Percentiles rank a stretch among this genome's conserved stretches.
phyloP scores from a whole-genome alignment of 2,329 filamentous ascomycete genomes.

The Cryphonectria japonica region DNA sequence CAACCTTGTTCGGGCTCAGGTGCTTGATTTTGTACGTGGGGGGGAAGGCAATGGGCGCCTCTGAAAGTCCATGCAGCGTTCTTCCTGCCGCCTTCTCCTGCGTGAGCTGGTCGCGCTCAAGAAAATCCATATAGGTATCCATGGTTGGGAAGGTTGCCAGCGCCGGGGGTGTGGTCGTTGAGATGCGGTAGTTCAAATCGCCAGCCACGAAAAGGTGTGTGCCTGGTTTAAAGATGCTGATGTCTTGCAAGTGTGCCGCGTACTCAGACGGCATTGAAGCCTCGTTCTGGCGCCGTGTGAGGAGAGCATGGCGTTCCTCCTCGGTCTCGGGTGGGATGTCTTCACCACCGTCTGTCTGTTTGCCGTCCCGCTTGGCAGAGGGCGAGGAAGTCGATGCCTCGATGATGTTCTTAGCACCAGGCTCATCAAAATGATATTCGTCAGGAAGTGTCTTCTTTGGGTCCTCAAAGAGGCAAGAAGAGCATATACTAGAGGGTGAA shows the following conservation, averaged over 20 bases:
- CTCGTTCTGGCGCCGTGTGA: constrained; percentile 16
- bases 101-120: constrained; percentile 78
- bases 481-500: constrained; percentile 13
- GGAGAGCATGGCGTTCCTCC: constrained; percentile 34
- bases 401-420: constrained; percentile 25
- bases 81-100: constrained; percentile 69
- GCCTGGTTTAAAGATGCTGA: constrained; percentile 73
- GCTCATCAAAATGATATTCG: constrained; percentile 16
- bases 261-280: constrained; percentile 40
- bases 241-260: constrained; percentile 48
- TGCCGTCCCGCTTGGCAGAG: constrained; percentile 2
- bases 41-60: constrained; percentile 76
- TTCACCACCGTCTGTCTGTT: constrained; percentile 27
- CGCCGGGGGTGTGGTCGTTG: constrained; percentile 63
- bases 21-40: constrained; percentile 91
- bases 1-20: constrained; percentile 38
- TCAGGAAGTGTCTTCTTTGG: constrained; percentile 23
- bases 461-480: constrained; percentile 28
- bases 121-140: constrained; percentile 60
- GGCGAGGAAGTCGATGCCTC: constrained; percentile 21
- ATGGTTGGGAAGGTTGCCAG: constrained; percentile 66
- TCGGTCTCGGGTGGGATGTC: constrained; percentile 32
- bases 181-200: constrained; percentile 94
- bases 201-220: constrained; percentile 85
- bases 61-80: constrained; percentile 77